Base-by-base conservation (phyloP, 176 grass and related monocot genomes). In the maize (Zea mays) region DNA sequence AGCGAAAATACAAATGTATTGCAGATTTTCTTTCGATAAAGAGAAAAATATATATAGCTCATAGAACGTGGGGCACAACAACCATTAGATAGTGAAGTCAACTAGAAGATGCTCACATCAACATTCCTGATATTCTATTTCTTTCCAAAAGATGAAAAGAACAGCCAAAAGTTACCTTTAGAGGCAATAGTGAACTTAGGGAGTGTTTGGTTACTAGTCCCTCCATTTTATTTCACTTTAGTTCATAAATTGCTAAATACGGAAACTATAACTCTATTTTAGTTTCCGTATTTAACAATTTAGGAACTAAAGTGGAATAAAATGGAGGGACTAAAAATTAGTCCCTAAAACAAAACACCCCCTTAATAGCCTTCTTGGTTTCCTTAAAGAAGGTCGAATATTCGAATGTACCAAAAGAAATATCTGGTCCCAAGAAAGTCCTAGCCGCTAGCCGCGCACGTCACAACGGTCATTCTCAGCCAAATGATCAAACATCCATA, bases 91-190 rank as follows among this genome's bases (percentile, higher is more conserved):
- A 58, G 62, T 19, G 27, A 60, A 57, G 65, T 85, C 43, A 70
- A 83, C 55, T 15, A 73, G 43, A 64, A 73, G 34, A 63, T 68
- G 55, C 55, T n/a, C 35, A 63, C 54, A 51, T 62, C 58, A 62
- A 43, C 47, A 77, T 65, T 66, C n/a, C 39, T 71, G 62, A 14
- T 59, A 52, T 71, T 39, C 5, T 63, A 20, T 71, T 71, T 37
- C 4, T 16, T 33, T 41, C 55, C 8, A 37, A 73, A 49, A 35
- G 41, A 2, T 12, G 12, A 34, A 49, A 70, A 46, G 20, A 67
- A 70, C 11, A 45, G 16, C 17, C 19, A 77, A 70, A 84, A 62
- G 27, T 52, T 14, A 40, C 4, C 40, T 68, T 14, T 37, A 65
- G 47, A 51, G 16, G 64, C 51, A 84, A 62, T 1, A 5, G 12